Evolutionary conservation across 1,139 yeast species (phyloP).

Genomic region (Yarrowia galli): DNA sequence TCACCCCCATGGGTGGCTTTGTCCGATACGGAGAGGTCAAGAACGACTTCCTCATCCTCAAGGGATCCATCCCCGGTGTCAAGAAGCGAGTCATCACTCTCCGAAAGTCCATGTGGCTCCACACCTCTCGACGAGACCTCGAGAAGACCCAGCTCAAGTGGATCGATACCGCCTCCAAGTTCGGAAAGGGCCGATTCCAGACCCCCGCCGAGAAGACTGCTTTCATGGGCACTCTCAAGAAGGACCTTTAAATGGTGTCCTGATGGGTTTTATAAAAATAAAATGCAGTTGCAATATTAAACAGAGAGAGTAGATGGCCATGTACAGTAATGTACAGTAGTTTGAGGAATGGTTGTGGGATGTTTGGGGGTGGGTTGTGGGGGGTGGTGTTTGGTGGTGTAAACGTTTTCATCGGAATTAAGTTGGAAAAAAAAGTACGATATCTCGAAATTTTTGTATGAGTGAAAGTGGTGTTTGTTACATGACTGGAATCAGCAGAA

Average conservation of each 20-base stretch:
- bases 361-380: too few species aligned
- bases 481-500: too few species aligned
- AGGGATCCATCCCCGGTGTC: constrained; percentile 99
- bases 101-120: constrained; percentile 98
- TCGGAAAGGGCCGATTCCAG: constrained; percentile 99
- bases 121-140: constrained; percentile 96
- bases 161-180: constrained; percentile 99
- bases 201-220: constrained; percentile 99
- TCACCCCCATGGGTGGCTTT: constrained; percentile 99
- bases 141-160: constrained; percentile 98
- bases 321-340: too few species aligned
- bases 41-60: constrained; percentile 95
- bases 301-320: neutral
- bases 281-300: neutral
- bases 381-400: too few species aligned
- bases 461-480: too few species aligned
- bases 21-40: constrained; percentile 98
- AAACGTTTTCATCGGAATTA: too few species aligned
- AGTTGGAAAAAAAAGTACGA: too few species aligned
- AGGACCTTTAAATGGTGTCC: constrained; percentile 62
- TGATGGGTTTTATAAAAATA: neutral
- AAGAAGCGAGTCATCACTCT: constrained; percentile 99
- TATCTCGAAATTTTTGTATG: too few species aligned
- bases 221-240: constrained; percentile 99
- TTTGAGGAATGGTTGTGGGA: too few species aligned